These are phyloP conservation scores for Cyclaneusma minus DNA, from an alignment of 2,329 filamentous ascomycete species.

Conservation along the genomic window DNA sequence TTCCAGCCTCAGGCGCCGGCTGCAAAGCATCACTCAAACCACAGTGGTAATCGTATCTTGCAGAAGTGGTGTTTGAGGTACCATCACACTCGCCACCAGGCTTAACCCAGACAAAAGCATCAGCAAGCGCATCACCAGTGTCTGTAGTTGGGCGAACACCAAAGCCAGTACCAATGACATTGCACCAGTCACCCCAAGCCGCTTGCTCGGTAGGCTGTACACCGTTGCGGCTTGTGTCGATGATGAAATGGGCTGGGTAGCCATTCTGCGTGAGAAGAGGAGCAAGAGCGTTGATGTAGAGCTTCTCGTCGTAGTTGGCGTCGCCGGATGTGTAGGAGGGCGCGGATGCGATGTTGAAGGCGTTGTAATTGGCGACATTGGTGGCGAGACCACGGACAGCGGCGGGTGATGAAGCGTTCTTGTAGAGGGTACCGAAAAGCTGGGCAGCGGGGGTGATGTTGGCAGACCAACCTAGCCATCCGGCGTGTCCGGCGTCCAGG, in stretches of 20 bases:
- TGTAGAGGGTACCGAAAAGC: constrained; percentile 30
- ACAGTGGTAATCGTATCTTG: constrained; percentile 35
- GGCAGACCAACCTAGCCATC: constrained; percentile 48
- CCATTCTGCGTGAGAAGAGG: constrained; percentile 29
- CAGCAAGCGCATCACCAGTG: constrained; percentile 40
- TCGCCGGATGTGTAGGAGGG: constrained; percentile 25
- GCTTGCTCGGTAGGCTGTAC: constrained; percentile 40
- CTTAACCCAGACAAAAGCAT: constrained; percentile 59
- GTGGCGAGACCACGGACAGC: constrained; percentile 35
- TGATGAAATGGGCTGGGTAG: constrained; percentile 38
- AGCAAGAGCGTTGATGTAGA: constrained; percentile 32
- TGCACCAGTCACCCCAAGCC: constrained; percentile 54
- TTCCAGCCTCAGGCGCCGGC: constrained; percentile 54
- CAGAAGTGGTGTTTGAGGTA: constrained; percentile 23
- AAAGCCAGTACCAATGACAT: constrained; percentile 46
- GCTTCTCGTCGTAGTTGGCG: constrained; percentile 34
- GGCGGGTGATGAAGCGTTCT: constrained; percentile 27
- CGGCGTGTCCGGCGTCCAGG: constrained; percentile 46
- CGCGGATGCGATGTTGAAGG: constrained; percentile 28
- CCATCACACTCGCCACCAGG: constrained; percentile 37
- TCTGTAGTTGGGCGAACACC: constrained; percentile 46
- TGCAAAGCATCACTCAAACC: constrained; percentile 34
- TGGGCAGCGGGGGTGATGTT: constrained; percentile 36
- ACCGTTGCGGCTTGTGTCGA: constrained; percentile 42
- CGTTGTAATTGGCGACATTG: constrained; percentile 45